These are phyloP conservation scores for Exophiala alcalophila DNA, from an alignment of 2,329 filamentous ascomycete species.

Conservation along the genomic window DNA sequence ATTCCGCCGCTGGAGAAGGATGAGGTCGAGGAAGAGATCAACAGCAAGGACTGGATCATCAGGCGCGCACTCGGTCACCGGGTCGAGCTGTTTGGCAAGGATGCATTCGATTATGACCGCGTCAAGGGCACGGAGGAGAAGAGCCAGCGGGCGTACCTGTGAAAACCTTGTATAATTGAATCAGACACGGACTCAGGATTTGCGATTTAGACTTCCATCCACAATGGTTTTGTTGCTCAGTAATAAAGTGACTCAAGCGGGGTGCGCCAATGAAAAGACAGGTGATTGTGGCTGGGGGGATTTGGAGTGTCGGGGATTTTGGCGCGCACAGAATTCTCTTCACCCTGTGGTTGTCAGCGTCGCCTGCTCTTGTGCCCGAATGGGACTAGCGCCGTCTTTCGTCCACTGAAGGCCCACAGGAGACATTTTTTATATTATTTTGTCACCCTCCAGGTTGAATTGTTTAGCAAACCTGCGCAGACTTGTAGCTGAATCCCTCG, in stretches of 20 bases:
- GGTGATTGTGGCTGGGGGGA: no score
- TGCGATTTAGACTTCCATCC: no score
- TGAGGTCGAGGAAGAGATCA: slow-evolving; percentile 38
- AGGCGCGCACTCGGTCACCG: slow-evolving; percentile 39
- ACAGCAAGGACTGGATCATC: slow-evolving; percentile 44
- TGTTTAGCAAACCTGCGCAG: slow-evolving; percentile 8
- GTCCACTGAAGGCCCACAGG: no score
- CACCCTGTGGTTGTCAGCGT: no score
- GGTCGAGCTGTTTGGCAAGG: slow-evolving; percentile 24
- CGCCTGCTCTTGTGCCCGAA: slow-evolving; percentile 8
- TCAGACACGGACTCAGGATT: background rate
- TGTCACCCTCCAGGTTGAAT: slow-evolving; percentile 4
- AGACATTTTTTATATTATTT: slow-evolving; percentile 23
- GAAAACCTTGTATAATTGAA: no score
- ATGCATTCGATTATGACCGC: slow-evolving; percentile 27
- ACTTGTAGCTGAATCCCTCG: slow-evolving; percentile 3
- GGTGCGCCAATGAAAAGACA: no score
- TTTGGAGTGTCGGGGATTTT: no score
- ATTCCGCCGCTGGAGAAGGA: slow-evolving; percentile 36
- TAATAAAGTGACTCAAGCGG: no score
- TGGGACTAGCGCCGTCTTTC: slow-evolving; percentile 18
- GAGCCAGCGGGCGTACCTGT: slow-evolving; percentile 28
- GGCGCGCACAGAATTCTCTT: no score
- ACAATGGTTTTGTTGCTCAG: no score
- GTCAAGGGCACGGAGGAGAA: slow-evolving; percentile 26